Base-by-base conservation (phyloP, 805 yeast species). In the Cephaloascus fragrans region DNA sequence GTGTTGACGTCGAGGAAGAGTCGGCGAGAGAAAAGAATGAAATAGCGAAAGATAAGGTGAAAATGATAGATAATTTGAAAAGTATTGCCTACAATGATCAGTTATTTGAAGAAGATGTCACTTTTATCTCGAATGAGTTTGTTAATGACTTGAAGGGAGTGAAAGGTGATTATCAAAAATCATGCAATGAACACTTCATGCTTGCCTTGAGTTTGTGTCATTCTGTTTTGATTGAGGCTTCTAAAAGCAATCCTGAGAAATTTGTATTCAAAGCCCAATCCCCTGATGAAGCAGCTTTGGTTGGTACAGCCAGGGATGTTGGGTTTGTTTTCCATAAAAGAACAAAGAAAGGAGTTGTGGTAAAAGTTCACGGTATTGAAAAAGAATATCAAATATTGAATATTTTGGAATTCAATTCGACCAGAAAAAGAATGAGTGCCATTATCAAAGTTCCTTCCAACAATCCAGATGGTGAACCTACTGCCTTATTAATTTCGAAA, bases 351-450 rank as follows among this genome's bases (percentile, higher is more conserved):
- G 93, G 90, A 41, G 53, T 81, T 16, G 59, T 82, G 37, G 65
- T 84, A 35, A 77, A 78, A 39, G 77, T 78, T 31, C 87, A 81
- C 56, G 93, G 93, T 43, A 70, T 66, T 37, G 68, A 71, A 43
- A 77, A 79, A 50, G 89, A 83, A 47, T 83, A 75, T 53, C 85
- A 82, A 52, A 66, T 84, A 26, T 57, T 84, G 43, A 83, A 83
- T 49, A 71, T 79, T 17, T 58, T 84, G 45, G 93, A 83, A 51
- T 84, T 84, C 59, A 84, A 84, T 50, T 83, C 93, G 5, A 81
- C 93, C 0, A 76, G 94, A 65, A 83, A 83, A 62, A 78, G 94
- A 69, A 83, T 83, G 94, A 80, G 89, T 69, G 83, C 84, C 14
- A 79, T 83, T 45, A 69, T 83, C 31, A 82, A 81, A 54, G 66